phyloP scores from a whole-genome alignment of 306 rosid genomes.

The Inga laurina region DNA sequence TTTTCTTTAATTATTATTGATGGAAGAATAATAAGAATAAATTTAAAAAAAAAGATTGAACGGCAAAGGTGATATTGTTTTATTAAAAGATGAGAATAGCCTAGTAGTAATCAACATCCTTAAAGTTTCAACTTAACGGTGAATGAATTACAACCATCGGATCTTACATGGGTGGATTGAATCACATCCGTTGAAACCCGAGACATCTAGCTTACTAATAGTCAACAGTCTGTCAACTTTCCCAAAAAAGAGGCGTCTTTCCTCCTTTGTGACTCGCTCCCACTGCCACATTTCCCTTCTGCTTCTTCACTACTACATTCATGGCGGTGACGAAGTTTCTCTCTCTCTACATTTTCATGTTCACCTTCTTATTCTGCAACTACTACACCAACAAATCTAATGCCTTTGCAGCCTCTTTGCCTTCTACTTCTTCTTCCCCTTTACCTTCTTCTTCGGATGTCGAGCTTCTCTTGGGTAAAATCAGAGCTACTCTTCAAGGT shows the following conservation, averaged over 20 bases:
- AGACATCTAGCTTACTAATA: constrained; percentile 33
- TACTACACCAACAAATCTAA: constrained; percentile 20
- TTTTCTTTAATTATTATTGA: too few species aligned
- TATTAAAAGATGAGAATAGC: neutral
- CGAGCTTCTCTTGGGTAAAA: constrained; percentile 63
- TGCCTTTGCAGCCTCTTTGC: neutral
- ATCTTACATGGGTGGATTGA: neutral
- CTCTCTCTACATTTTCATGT: constrained; percentile 48
- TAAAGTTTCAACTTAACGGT: neutral
- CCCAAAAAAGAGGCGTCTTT: constrained; percentile 50
- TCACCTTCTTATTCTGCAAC: constrained; percentile 20
- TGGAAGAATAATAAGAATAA: too few species aligned
- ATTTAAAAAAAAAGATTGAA: too few species aligned
- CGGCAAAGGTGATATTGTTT: neutral
- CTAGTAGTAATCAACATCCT: neutral
- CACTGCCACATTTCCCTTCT: constrained; percentile 13
- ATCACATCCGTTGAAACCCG: constrained; percentile 47
- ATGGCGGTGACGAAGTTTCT: constrained; percentile 51
- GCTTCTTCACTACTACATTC: constrained; percentile 32
- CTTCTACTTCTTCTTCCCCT: constrained; percentile 14
- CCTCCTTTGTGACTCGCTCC: constrained; percentile 35
- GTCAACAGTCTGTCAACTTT: constrained; percentile 86
- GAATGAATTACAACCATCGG: neutral
- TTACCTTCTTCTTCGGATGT: constrained; percentile 46
- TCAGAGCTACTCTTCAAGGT: constrained; percentile 82